Percentiles rank a stretch among this genome's conserved stretches.
Evolutionary conservation across 2,329 filamentous ascomycete genomes (phyloP).

Genomic region (Aureobasidium lini): DNA sequence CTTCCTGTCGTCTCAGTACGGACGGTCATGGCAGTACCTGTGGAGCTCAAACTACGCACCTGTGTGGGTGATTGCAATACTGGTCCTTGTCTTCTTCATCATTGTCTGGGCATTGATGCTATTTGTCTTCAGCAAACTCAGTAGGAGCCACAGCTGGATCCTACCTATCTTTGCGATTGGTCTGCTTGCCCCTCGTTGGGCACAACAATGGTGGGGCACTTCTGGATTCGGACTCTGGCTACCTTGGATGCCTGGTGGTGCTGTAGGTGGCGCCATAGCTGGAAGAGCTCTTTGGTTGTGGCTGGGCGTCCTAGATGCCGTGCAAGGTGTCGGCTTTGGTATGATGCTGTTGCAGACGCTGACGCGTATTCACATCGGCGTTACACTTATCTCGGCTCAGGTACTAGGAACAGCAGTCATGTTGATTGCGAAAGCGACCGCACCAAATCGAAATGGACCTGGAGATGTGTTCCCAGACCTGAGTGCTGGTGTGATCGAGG

Average conservation of each 20-base stretch:
- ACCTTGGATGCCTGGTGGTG: conserved; percentile 51
- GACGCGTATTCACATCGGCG: conserved; percentile 57
- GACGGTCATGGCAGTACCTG: conserved; percentile 59
- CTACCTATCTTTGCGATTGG: conserved; percentile 61
- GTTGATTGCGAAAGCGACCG: conserved; percentile 53
- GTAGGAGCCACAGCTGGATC: conserved; percentile 58
- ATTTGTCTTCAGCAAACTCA: conserved; percentile 46
- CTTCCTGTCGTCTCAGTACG: conserved; percentile 58
- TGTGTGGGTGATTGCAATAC: conserved; percentile 49
- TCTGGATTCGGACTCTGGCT: conserved; percentile 54
- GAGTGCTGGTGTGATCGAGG: conserved; percentile 39
- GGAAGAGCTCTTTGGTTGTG: conserved; percentile 57
- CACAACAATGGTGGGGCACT: conserved; percentile 60
- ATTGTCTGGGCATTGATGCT: conserved; percentile 50
- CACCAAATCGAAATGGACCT: conserved; percentile 54
- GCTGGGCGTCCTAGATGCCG: conserved; percentile 57
- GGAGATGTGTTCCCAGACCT: conserved; percentile 57
- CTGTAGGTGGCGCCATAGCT: conserved; percentile 47
- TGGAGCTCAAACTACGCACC: conserved; percentile 51
- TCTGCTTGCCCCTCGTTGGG: conserved; percentile 58
- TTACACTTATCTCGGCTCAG: conserved; percentile 54
- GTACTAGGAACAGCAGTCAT: conserved; percentile 55
- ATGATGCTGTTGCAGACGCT: conserved; percentile 57
- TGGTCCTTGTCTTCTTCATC: conserved; percentile 50
- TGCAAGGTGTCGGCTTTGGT: conserved; percentile 60